These are phyloP conservation scores for Aspergillus diversus DNA, from an alignment of 495 filamentous ascomycete species.

Conservation along the genomic window DNA sequence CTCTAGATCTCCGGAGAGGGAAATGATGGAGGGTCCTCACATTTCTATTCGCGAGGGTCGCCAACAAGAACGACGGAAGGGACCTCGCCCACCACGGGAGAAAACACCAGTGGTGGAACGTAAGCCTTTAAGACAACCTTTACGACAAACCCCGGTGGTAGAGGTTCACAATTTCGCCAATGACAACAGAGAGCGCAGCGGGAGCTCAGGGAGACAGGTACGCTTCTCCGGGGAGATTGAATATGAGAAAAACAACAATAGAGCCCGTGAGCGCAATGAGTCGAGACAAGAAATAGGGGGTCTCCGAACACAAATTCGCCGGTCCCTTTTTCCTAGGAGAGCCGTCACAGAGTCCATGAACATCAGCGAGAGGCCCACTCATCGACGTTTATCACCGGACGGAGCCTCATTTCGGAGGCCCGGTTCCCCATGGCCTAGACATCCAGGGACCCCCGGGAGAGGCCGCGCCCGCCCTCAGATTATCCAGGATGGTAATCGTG, in stretches of 20 bases:
- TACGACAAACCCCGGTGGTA: conserved; percentile 12
- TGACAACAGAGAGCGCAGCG: conserved; percentile 7
- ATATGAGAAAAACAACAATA: conserved; percentile 12
- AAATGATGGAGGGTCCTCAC: background rate
- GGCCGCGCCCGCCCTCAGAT: conserved; percentile 21
- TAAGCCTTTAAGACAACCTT: conserved; percentile 21
- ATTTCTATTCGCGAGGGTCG: conserved; percentile 3
- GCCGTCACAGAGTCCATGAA: background rate
- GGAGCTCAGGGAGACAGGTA: conserved; percentile 19
- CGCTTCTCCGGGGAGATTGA: conserved; percentile 24
- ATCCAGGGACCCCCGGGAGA: background rate
- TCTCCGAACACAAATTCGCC: background rate
- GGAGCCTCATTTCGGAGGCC: background rate
- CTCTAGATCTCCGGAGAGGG: conserved; percentile 2
- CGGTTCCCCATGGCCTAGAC: background rate
- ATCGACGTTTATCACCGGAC: conserved; percentile 8
- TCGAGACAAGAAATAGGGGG: background rate
- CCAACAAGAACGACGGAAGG: conserved; percentile 5
- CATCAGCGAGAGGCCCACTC: conserved; percentile 4
- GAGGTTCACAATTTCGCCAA: conserved; percentile 22
- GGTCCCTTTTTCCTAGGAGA: conserved; percentile 1
- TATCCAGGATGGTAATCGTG: conserved; percentile 28
- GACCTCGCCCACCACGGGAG: conserved; percentile 26
- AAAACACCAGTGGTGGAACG: conserved; percentile 28
- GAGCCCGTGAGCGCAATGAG: conserved; percentile 4